These are phyloP conservation scores for Pythium diclinum DNA, from an alignment of 352 stramenopile genomes.

Conservation along the genomic window DNA sequence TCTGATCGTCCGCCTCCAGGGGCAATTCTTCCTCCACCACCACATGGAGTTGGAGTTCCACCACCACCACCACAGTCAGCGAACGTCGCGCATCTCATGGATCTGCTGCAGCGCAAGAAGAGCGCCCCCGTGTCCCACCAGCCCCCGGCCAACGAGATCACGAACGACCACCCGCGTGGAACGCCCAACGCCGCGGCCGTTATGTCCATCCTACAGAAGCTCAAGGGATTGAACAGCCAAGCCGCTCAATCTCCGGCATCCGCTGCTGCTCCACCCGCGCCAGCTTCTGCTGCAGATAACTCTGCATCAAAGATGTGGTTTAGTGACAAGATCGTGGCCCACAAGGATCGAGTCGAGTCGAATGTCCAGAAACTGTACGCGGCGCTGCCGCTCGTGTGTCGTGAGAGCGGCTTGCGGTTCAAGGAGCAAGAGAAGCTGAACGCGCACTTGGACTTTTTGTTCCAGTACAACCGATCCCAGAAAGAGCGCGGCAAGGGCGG, in stretches of 20 bases:
- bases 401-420: constrained; percentile 78
- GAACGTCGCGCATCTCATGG: constrained; percentile 80
- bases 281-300: constrained; percentile 19
- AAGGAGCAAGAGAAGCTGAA: constrained; percentile 74
- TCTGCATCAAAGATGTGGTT: constrained; percentile 78
- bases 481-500: constrained; percentile 82
- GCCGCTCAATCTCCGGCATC: neutral
- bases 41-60: constrained; percentile 16
- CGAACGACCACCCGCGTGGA: constrained; percentile 43
- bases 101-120: constrained; percentile 77
- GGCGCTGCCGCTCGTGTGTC: constrained; percentile 73
- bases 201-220: constrained; percentile 85
- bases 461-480: constrained; percentile 80
- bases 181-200: constrained; percentile 65
- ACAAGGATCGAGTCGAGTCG: constrained; percentile 83
- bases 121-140: constrained; percentile 1
- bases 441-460: constrained; percentile 82
- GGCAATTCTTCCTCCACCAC: constrained; percentile 16
- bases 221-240: constrained; percentile 54
- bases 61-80: constrained; percentile 40
- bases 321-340: constrained; percentile 74
- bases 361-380: constrained; percentile 87
- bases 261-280: constrained; percentile 9
- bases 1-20: constrained; percentile 23
- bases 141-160: constrained; percentile 38